Evolutionary conservation across 768 basidiomycete species (phyloP).

Genomic region (Cubamyces lactineus): DNA sequence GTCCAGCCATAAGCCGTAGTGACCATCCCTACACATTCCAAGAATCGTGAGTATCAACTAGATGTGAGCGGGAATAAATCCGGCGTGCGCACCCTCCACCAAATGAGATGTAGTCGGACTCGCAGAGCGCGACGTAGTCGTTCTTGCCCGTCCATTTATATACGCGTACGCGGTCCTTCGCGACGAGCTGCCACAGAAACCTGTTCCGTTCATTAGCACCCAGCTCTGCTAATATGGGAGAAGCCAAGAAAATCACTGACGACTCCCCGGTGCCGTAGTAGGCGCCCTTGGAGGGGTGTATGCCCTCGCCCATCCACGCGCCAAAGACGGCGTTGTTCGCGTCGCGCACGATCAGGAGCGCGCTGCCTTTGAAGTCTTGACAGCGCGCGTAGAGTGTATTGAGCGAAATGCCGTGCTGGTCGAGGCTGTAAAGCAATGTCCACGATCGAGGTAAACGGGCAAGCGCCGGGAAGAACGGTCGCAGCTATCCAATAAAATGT

Average conservation of each 20-base stretch:
- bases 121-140: constrained; percentile 87
- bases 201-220: constrained; percentile 40
- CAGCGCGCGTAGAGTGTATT: constrained; percentile 82
- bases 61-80: not conserved
- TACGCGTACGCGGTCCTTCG: constrained; percentile 50
- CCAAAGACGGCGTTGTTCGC: constrained; percentile 72
- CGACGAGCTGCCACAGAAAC: constrained; percentile 75
- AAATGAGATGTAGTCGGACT: constrained; percentile 78
- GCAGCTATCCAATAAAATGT: constrained; percentile 51
- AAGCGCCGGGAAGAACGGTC: constrained; percentile 72
- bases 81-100: constrained; percentile 77
- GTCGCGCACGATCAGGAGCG: constrained; percentile 70
- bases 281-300: constrained; percentile 58
- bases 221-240: not conserved
- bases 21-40: constrained; percentile 24
- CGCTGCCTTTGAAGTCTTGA: constrained; percentile 48
- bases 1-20: constrained; percentile 87
- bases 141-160: constrained; percentile 89
- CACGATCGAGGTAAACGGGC: constrained; percentile 70
- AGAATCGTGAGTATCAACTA: not conserved
- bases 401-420: constrained; percentile 93
- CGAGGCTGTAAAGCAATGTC: constrained; percentile 86
- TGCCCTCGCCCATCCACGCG: constrained; percentile 78
- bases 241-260: constrained; percentile 43
- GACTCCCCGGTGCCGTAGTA: constrained; percentile 93